phyloP scores from a whole-genome alignment of 2,329 filamentous ascomycete species.

The Tolypocladium inflatum region DNA sequence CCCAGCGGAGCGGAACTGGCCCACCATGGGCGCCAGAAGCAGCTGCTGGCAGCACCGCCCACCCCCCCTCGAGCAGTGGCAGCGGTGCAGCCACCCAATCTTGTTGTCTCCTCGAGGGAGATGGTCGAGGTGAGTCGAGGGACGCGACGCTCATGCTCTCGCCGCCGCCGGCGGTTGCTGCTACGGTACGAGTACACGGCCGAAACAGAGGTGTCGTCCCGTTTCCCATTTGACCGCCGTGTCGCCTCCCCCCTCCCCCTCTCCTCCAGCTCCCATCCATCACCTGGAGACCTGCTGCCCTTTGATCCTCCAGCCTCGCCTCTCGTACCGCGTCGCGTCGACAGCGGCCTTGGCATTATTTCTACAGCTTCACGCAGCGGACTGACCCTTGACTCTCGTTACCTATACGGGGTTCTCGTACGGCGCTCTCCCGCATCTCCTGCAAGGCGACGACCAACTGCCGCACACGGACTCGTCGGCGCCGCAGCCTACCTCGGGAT shows the following conservation, averaged over 20 bases:
- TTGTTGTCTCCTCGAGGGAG: not conserved
- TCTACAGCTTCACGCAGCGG: not conserved
- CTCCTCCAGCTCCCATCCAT: no score
- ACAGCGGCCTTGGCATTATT: not conserved
- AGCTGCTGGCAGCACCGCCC: not conserved
- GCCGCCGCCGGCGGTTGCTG: not conserved
- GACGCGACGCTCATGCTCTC: not conserved
- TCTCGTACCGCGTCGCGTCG: not conserved
- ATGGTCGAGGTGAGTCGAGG: not conserved
- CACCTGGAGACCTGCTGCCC: not conserved
- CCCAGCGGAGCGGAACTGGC: not conserved
- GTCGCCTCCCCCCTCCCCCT: not conserved
- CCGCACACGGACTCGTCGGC: not conserved
- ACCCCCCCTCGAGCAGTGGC: not conserved
- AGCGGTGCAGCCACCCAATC: not conserved
- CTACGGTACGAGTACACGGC: not conserved
- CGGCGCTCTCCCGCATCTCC: not conserved
- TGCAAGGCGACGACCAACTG: not conserved
- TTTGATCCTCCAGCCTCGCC: not conserved
- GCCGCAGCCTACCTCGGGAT: not conserved
- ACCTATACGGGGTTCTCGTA: no score
- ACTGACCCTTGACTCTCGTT: not conserved
- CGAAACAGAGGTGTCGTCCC: not conserved
- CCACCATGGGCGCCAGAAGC: not conserved
- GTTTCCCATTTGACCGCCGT: not conserved